These are phyloP conservation scores for Jatropha multifida DNA, from an alignment of 441 rosid genomes.

Conservation along the genomic window DNA sequence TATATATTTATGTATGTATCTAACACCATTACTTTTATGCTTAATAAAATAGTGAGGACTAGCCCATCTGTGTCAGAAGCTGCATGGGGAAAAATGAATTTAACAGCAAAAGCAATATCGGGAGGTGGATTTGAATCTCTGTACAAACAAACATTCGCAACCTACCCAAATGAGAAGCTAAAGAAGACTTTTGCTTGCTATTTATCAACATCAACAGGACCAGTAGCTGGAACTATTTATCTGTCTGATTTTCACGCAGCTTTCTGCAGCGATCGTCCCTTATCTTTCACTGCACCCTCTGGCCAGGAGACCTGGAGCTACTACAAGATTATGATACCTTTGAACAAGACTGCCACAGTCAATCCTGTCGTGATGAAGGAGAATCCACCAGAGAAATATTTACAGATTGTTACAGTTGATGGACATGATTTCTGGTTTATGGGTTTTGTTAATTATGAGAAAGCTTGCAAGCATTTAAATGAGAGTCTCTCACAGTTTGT, in stretches of 20 bases:
- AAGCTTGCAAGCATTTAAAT: slow-evolving; percentile 50
- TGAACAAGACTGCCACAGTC: slow-evolving; percentile 39
- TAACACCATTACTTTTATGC: not conserved
- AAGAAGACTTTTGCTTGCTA: slow-evolving; percentile 74
- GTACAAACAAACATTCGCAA: slow-evolving; percentile 53
- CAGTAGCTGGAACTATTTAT: slow-evolving; percentile 74
- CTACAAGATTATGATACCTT: slow-evolving; percentile 66
- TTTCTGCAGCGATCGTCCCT: slow-evolving; percentile 76
- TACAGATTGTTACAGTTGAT: slow-evolving; percentile 57
- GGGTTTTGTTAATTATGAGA: slow-evolving; percentile 72
- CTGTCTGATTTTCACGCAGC: slow-evolving; percentile 52
- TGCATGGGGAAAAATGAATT: slow-evolving; percentile 77
- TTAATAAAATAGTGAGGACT: slow-evolving; percentile 46
- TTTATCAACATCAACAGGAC: slow-evolving; percentile 71
- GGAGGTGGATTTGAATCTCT: slow-evolving; percentile 78
- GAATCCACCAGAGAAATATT: slow-evolving; percentile 57
- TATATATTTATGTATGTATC: no score
- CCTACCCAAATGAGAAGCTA: slow-evolving; percentile 57
- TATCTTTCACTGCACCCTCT: slow-evolving; percentile 62
- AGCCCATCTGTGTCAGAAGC: slow-evolving; percentile 63
- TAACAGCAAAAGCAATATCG: slow-evolving; percentile 64
- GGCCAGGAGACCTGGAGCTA: slow-evolving; percentile 79
- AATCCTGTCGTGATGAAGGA: slow-evolving; percentile 53
- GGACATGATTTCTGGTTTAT: slow-evolving; percentile 85
- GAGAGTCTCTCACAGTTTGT: slow-evolving; percentile 32